Conservation (phyloP, 2,329 filamentous ascomycete species). For the Cyphellophora attinorum region DNA sequence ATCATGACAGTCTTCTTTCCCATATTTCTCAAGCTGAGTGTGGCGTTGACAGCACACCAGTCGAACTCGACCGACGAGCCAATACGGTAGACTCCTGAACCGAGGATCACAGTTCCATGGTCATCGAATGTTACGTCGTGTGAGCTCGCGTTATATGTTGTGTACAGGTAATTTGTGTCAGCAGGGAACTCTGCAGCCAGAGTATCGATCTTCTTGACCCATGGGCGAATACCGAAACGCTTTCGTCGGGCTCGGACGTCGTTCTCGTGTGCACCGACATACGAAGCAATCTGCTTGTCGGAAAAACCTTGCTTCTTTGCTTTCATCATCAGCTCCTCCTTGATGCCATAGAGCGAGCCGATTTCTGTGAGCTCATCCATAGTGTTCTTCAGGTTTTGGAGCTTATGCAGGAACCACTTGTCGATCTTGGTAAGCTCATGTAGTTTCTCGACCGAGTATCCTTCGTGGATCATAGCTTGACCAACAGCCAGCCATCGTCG, state of each 20-base stretch:
- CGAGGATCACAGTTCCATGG: slow-evolving; percentile 79
- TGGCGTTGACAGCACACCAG: slow-evolving; percentile 92
- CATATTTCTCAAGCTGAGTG: slow-evolving; percentile 70
- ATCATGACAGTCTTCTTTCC: slow-evolving; percentile 98
- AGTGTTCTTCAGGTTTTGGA: slow-evolving; percentile 92
- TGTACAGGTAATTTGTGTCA: slow-evolving; percentile 92
- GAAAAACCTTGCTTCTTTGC: slow-evolving; percentile 98
- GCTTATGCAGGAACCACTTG: slow-evolving; percentile 98
- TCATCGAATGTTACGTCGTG: slow-evolving; percentile 94
- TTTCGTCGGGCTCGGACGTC: slow-evolving; percentile 77
- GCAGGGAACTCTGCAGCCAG: slow-evolving; percentile 94
- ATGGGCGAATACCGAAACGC: slow-evolving; percentile 81
- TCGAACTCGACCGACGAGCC: slow-evolving; percentile 97
- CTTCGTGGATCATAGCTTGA: slow-evolving; percentile 94
- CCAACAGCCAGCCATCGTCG: slow-evolving; percentile 95
- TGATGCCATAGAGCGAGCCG: slow-evolving; percentile 72
- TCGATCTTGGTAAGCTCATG: slow-evolving; percentile 97
- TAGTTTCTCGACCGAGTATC: slow-evolving; percentile 83
- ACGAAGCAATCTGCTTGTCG: slow-evolving; percentile 84
- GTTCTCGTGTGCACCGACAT: slow-evolving; percentile 78
- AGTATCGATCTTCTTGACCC: slow-evolving; percentile 98
- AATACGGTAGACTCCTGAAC: slow-evolving; percentile 94
- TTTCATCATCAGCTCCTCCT: slow-evolving; percentile 78
- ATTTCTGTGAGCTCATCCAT: slow-evolving; percentile 75
- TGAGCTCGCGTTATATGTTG: slow-evolving; percentile 89